Percentiles rank a stretch among this genome's conserved stretches.
Conservation (phyloP, 1,284 basidiomycete genomes). For the Tylopilus sp. region DNA sequence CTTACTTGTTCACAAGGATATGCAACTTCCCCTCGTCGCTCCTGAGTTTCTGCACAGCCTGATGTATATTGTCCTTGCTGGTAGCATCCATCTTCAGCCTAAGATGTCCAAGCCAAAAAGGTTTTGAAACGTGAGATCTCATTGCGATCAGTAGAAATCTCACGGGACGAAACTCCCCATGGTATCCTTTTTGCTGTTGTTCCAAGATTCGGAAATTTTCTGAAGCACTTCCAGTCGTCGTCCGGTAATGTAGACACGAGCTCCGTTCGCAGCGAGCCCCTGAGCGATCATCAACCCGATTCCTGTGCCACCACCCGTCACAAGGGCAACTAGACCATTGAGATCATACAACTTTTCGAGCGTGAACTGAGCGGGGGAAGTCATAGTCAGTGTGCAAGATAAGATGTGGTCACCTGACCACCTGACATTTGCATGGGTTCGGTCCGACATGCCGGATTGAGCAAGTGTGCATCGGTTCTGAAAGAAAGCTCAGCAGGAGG, state of each 20-base stretch:
- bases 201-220: conserved; percentile 50
- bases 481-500: too few relatives aligned
- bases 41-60: conserved; percentile 46
- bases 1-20: conserved; percentile 79
- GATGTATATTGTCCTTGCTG: conserved; percentile 62
- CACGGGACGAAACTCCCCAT: conserved; percentile 59
- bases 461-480: too few relatives aligned
- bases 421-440: too few relatives aligned
- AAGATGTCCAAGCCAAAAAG: neutral
- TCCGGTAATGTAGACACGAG: conserved; percentile 80
- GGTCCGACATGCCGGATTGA: too few relatives aligned
- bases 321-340: conserved; percentile 62
- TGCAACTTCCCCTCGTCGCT: conserved; percentile 65
- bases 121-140: conserved; percentile 1
- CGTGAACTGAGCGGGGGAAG: conserved; percentile 23
- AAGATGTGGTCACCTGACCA: too few relatives aligned
- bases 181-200: conserved; percentile 36
- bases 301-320: conserved; percentile 80
- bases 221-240: conserved; percentile 64
- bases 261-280: conserved; percentile 74
- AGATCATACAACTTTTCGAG: conserved; percentile 55
- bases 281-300: conserved; percentile 76
- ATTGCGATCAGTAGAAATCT: conserved; percentile 26
- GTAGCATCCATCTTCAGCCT: conserved; percentile 73
- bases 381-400: conserved; percentile 21